Conservation (phyloP, 2,329 filamentous ascomycete genomes). For the Xylariaceae sp. region DNA sequence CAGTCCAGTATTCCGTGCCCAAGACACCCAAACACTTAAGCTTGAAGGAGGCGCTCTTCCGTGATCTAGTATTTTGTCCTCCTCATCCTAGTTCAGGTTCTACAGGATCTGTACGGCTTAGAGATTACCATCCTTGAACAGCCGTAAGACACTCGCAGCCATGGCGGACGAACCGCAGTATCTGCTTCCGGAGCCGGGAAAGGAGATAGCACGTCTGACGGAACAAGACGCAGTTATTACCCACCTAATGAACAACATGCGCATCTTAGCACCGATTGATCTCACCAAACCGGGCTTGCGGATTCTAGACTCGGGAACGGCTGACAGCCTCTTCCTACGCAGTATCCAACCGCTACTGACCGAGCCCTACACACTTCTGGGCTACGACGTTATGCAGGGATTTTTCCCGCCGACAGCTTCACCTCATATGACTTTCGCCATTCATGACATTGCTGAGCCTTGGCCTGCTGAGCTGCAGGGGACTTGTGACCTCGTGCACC, state of each 20-base stretch:
- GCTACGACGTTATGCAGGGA: conserved; percentile 2
- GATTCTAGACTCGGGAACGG: conserved; percentile 1
- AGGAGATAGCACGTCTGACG: not conserved
- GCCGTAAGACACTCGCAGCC: too few relatives aligned
- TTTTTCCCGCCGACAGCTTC: conserved; percentile 3
- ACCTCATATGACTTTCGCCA: not conserved
- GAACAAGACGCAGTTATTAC: not conserved
- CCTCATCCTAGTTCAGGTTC: too few relatives aligned
- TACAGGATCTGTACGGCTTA: too few relatives aligned
- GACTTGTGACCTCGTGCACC: conserved; percentile 6
- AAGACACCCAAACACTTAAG: too few relatives aligned
- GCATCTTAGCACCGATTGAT: conserved; percentile 1
- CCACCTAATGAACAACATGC: not conserved
- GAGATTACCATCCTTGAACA: too few relatives aligned
- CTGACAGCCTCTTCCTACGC: not conserved
- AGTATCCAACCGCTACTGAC: not conserved
- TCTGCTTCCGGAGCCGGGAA: not conserved
- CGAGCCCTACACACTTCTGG: conserved; percentile 1
- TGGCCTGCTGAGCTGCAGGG: conserved; percentile 8
- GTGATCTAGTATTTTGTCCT: too few relatives aligned
- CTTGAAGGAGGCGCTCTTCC: too few relatives aligned
- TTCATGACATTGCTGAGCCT: conserved; percentile 4
- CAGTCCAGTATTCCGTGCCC: too few relatives aligned
- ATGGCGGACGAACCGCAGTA: not conserved
- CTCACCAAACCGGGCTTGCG: not conserved